Evolutionary conservation across 2,329 filamentous ascomycete species (phyloP), one percentile per base, ranked within the genome.

Genomic region (Fusarium ambrosium): DNA sequence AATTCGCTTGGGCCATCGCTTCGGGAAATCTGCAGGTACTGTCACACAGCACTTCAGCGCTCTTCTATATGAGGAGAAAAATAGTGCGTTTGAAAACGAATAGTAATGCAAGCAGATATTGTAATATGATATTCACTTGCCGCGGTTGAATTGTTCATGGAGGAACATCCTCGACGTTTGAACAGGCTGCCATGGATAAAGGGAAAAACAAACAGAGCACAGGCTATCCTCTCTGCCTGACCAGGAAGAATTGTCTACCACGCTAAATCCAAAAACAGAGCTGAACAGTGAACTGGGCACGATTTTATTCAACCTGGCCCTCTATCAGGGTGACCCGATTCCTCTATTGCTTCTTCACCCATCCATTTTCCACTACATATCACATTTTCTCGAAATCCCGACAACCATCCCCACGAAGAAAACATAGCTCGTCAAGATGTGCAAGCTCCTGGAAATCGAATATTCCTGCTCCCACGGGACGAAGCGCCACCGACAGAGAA

Each of bases 361-460:
- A 51, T 22, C 43, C 1, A 45, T 24, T 45, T 24, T 8, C 20
- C 11, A 45, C 43, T 13, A 45, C 43, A 6, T 43, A 43, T 6
- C 39, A 20, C 43, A 27, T 8, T 7, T 5, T 13, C 43, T 16
- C 43, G n/a, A 24, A 51, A 27, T 22, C 13, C 9, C 8, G 1
- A 16, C 14, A 10, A 27, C 45, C 45, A 8, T 10, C 14, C 7
- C 6, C 45, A 27, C 14, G 4, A 51, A 27, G 22, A 51, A 51
- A 32, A 3, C 10, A 34, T n/a, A 8, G 45, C 16, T 3, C 4
- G 4, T 20, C 68, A 58, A 24, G 7, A 74, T 74, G 72, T 74
- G 71, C 11, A 61, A 20, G 20, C 36, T 62, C 9, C 27, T 72
- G 24, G 62, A 64, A 51, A 43, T 74, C 9, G 68, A 74, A 13